These are phyloP conservation scores for Phtheirospermum japonicum DNA, from an alignment of 257 asterid genomes.

Conservation along the genomic window DNA sequence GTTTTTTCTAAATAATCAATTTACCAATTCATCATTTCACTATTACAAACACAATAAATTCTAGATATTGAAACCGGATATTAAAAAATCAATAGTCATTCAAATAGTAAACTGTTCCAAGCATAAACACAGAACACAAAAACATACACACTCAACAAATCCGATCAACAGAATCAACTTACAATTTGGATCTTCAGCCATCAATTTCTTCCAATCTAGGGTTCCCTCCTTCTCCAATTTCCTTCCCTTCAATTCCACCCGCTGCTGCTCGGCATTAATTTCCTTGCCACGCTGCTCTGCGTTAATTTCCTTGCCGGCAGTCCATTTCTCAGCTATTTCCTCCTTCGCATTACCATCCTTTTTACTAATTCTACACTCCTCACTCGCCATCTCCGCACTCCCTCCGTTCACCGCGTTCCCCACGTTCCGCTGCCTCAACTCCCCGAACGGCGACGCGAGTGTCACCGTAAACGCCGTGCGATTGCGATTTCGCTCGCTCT, in stretches of 20 bases:
- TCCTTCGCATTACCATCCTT: slow-evolving; percentile 34
- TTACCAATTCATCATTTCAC: slow-evolving; percentile 9
- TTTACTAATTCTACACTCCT: slow-evolving; percentile 39
- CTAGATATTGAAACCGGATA: background rate
- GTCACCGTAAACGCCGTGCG: slow-evolving; percentile 37
- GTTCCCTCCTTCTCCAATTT: slow-evolving; percentile 64
- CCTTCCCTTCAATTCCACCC: slow-evolving; percentile 48
- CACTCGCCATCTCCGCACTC: slow-evolving; percentile 39
- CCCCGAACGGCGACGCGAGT: slow-evolving; percentile 41
- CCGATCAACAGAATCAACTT: slow-evolving; percentile 29
- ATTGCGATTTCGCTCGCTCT: slow-evolving; percentile 30
- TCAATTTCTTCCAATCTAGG: slow-evolving; percentile 78
- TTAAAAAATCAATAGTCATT: slow-evolving; percentile 1
- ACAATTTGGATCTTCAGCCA: slow-evolving; percentile 69
- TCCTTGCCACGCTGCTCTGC: slow-evolving; percentile 44
- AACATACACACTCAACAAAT: slow-evolving; percentile 6
- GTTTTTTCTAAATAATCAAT: slow-evolving; percentile 9
- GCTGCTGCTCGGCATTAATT: slow-evolving; percentile 26
- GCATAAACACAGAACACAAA: background rate
- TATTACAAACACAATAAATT: slow-evolving; percentile 5
- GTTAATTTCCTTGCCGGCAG: slow-evolving; percentile 29
- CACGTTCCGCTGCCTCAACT: slow-evolving; percentile 85
- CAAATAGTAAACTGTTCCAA: too few relatives aligned
- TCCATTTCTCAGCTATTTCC: slow-evolving; percentile 31
- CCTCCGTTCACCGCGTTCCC: slow-evolving; percentile 44